Conservation (phyloP, 495 filamentous ascomycete genomes). For the Recurvomyces mirabilis region DNA sequence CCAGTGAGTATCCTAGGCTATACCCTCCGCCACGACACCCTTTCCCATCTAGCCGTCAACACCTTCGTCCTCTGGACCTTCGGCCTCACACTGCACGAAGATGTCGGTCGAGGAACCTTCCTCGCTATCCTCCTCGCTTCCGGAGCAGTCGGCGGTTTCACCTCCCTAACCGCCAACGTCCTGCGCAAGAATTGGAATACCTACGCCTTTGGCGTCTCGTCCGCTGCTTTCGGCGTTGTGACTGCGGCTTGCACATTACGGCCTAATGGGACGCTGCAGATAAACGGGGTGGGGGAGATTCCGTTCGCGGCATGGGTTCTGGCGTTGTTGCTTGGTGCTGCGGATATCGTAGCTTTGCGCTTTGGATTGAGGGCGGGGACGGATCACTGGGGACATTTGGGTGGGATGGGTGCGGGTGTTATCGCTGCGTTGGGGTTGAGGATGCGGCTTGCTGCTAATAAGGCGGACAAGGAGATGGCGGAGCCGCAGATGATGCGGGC, state of each 20-base stretch:
- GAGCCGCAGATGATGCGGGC: too few relatives aligned
- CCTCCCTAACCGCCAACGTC: constrained; percentile 49
- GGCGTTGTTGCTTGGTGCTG: background rate
- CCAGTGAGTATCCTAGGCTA: constrained; percentile 55
- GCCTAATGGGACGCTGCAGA: constrained; percentile 13
- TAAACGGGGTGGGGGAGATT: background rate
- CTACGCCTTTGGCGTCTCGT: constrained; percentile 61
- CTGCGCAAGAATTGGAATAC: constrained; percentile 39
- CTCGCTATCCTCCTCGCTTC: constrained; percentile 62
- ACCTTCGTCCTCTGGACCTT: constrained; percentile 52
- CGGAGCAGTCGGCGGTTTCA: constrained; percentile 55
- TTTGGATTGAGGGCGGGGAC: background rate
- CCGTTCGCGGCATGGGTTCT: constrained; percentile 5
- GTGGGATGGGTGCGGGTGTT: background rate
- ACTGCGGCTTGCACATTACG: constrained; percentile 61
- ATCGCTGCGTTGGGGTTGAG: background rate
- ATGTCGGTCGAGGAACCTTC: constrained; percentile 77
- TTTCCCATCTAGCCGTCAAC: constrained; percentile 58
- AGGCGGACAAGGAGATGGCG: too few relatives aligned
- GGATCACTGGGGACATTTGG: constrained; percentile 3
- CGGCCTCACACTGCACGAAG: constrained; percentile 57
- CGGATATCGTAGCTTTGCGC: background rate
- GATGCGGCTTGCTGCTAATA: too few relatives aligned
- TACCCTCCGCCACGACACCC: constrained; percentile 65
- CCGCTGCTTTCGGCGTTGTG: constrained; percentile 55